Conservation (phyloP, 257 asterid genomes). For the Jasminum sambac region DNA sequence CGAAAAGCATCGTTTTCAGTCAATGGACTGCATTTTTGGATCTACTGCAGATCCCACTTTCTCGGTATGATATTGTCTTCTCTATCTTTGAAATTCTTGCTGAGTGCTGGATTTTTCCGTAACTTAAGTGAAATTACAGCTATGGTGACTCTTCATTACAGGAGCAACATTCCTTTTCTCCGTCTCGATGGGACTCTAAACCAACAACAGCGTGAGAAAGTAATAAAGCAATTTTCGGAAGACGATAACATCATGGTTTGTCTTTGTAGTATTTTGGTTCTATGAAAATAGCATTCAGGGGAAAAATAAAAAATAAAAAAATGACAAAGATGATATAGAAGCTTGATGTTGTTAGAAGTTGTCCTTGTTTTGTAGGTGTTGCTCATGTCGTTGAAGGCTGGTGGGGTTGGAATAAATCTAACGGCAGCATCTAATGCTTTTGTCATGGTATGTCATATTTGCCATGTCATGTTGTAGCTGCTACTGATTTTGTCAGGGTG, state of each 20-base stretch:
- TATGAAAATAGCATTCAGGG: not conserved
- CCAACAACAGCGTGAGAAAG: constrained; percentile 93
- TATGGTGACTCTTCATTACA: constrained; percentile 11
- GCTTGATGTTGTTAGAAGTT: constrained; percentile 3
- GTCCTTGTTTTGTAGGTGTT: constrained; percentile 53
- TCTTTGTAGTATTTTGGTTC: constrained; percentile 11
- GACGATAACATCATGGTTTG: constrained; percentile 71
- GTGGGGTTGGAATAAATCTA: constrained; percentile 96
- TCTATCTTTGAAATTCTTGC: constrained; percentile 9
- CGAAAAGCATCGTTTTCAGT: constrained; percentile 94
- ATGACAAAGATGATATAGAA: too few relatives aligned
- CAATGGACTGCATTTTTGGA: constrained; percentile 99
- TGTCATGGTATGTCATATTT: constrained; percentile 58
- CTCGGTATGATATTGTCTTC: constrained; percentile 47
- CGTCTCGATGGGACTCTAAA: constrained; percentile 93
- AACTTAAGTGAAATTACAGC: not conserved
- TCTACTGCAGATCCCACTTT: constrained; percentile 86
- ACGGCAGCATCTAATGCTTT: constrained; percentile 96
- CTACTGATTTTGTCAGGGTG: not conserved
- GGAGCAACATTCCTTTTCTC: constrained; percentile 68
- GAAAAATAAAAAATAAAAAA: too few relatives aligned
- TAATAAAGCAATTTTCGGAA: constrained; percentile 80
- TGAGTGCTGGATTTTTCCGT: not conserved
- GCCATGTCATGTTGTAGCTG: not conserved
- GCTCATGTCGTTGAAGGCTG: constrained; percentile 96